Evolutionary conservation across 306 rosid genomes (phyloP).

Genomic region (Vigna hirtella): DNA sequence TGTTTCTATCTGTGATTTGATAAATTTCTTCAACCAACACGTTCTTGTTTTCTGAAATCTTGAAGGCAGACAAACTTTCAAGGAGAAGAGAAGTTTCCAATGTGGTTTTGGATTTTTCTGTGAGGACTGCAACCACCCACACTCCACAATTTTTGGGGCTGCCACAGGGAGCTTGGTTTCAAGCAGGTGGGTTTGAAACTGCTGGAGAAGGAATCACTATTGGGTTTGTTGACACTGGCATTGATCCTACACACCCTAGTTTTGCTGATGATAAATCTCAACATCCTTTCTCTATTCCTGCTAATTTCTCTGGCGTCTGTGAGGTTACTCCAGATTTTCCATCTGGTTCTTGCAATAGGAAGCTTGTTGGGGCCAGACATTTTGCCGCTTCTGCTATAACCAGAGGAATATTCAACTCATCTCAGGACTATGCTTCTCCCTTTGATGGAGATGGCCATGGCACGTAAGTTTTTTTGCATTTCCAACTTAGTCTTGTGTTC

Average conservation of each 20-base stretch:
- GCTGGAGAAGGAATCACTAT: conserved; percentile 96
- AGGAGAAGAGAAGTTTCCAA: conserved; percentile 91
- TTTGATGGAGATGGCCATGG: conserved; percentile 99
- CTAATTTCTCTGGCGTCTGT: conserved; percentile 79
- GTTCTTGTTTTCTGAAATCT: conserved; percentile 32
- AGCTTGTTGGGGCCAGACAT: conserved; percentile 95
- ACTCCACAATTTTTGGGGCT: conserved; percentile 94
- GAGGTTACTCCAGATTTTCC: conserved; percentile 95
- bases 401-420: conserved; percentile 82
- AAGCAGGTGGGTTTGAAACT: conserved; percentile 79
- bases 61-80: conserved; percentile 80
- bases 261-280: conserved; percentile 67
- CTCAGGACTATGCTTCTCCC: conserved; percentile 91
- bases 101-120: conserved; percentile 86
- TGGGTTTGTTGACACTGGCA: conserved; percentile 93
- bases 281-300: conserved; percentile 67
- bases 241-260: conserved; percentile 92
- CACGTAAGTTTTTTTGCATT: conserved; percentile 71
- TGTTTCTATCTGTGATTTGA: conserved; percentile 26
- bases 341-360: conserved; percentile 96
- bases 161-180: conserved; percentile 90
- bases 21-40: not conserved
- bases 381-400: conserved; percentile 94
- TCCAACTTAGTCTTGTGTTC: conserved; percentile 9
- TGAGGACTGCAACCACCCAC: conserved; percentile 92